A percentile compares a stretch with the other conserved stretches of the same genome.
Evolutionary conservation across 1,139 yeast species (phyloP).

Genomic region (Saccharomyces hybrid): DNA sequence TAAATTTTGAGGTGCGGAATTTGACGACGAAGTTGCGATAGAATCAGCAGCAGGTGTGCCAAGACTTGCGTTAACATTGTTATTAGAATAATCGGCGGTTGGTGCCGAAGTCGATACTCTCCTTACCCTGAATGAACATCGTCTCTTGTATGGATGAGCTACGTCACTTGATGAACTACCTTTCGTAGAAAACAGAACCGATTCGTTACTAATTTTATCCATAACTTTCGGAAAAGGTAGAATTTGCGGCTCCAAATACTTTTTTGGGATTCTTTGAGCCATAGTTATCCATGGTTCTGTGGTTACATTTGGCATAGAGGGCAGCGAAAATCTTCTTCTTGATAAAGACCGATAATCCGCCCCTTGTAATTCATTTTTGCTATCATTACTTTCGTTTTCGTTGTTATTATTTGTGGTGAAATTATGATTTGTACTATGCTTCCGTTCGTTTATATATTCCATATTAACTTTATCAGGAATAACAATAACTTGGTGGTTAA

Average conservation of each 20-base stretch:
- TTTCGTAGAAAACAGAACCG: not conserved
- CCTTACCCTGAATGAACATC: conserved; percentile 21
- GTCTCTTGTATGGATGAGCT: not conserved
- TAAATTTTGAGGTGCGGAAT: not conserved
- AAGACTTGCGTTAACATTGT: conserved; percentile 8
- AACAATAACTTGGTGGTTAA: conserved; percentile 68
- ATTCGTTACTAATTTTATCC: conserved; percentile 16
- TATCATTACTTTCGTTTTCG: not conserved
- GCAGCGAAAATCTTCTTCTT: conserved; percentile 6
- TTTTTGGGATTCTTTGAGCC: conserved; percentile 24
- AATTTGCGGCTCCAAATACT: conserved; percentile 26
- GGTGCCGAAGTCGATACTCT: conserved; percentile 28
- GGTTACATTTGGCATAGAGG: conserved; percentile 2
- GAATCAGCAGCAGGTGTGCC: not conserved
- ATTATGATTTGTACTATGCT: not conserved
- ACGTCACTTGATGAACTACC: not conserved
- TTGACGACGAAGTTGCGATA: not conserved
- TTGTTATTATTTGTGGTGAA: not conserved
- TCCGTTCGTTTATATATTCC: conserved; percentile 5
- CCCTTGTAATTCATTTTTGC: not conserved
- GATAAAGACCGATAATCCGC: conserved; percentile 1
- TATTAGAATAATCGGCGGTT: conserved; percentile 11
- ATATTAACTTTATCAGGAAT: conserved; percentile 35
- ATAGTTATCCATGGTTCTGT: conserved; percentile 26
- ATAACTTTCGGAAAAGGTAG: conserved; percentile 28